Conservation (phyloP, 192 early-diverging fungal genomes). For the Ambispora gerdemannii region DNA sequence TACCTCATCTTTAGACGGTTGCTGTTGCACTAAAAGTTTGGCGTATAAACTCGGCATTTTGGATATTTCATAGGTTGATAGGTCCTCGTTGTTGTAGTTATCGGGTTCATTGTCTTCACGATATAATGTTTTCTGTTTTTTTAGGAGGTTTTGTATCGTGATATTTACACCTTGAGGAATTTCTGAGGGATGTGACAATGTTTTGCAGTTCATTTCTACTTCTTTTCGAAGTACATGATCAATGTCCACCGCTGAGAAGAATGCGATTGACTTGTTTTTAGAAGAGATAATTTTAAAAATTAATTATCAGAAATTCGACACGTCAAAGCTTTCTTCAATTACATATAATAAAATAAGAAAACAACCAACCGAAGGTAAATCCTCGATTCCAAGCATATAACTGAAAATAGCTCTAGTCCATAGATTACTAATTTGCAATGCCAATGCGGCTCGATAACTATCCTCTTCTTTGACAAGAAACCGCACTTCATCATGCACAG, state of each 20-base stretch:
- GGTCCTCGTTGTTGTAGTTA: no score
- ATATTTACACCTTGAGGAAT: slow-evolving; percentile 54
- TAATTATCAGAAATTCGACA: no score
- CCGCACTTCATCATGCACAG: slow-evolving; percentile 93
- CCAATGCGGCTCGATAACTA: slow-evolving; percentile 67
- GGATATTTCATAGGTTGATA: background rate
- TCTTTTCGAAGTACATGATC: slow-evolving; percentile 93
- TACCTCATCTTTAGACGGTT: background rate
- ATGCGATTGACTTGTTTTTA: slow-evolving; percentile 66
- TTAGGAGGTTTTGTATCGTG: slow-evolving; percentile 38
- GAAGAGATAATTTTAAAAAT: background rate
- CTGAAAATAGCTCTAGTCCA: slow-evolving; percentile 92
- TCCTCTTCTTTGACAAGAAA: slow-evolving; percentile 83
- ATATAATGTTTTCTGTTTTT: background rate
- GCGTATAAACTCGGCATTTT: background rate
- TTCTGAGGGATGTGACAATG: slow-evolving; percentile 67
- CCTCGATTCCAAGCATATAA: slow-evolving; percentile 78
- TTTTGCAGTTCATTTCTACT: slow-evolving; percentile 79
- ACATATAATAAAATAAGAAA: no score
- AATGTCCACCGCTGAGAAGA: slow-evolving; percentile 93
- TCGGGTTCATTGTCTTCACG: background rate
- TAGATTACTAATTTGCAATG: slow-evolving; percentile 86
- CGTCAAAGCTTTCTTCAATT: no score
- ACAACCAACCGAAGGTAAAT: slow-evolving; percentile 79
- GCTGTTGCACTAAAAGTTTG: background rate